These are phyloP conservation scores for Apiospora saccharicola DNA, from an alignment of 2,329 filamentous ascomycete species.

Conservation along the genomic window DNA sequence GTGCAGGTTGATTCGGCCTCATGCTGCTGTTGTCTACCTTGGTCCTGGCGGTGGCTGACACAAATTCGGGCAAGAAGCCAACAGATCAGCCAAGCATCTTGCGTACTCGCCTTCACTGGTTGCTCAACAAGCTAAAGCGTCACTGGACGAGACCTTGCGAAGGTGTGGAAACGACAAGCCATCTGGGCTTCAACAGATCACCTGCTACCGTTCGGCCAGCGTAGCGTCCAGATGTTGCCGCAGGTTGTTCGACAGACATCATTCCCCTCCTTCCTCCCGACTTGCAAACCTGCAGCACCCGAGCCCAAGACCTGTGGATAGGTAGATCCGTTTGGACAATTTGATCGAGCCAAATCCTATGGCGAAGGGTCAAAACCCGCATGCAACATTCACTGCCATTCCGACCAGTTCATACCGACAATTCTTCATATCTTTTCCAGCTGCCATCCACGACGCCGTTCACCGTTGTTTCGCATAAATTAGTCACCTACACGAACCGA, in stretches of 20 bases:
- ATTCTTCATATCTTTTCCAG: conserved; percentile 16
- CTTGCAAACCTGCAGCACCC: conserved; percentile 19
- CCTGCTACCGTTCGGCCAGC: not conserved
- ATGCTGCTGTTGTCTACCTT: not conserved
- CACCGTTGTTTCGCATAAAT: not conserved
- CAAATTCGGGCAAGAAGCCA: not conserved
- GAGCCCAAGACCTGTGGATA: conserved; percentile 13
- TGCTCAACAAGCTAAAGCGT: conserved; percentile 12
- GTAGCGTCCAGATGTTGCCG: conserved; percentile 21
- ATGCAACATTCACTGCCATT: conserved; percentile 2
- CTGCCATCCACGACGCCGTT: not conserved
- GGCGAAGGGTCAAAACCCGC: conserved; percentile 14
- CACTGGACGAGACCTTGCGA: not conserved
- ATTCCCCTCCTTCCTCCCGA: conserved; percentile 15
- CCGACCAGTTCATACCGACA: conserved; percentile 32
- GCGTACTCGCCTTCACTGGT: not conserved
- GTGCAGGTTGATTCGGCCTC: not conserved
- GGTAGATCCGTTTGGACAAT: conserved; percentile 11
- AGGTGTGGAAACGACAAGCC: conserved; percentile 7
- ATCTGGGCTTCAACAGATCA: not conserved
- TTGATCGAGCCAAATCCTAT: conserved; percentile 7
- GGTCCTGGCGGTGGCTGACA: not conserved
- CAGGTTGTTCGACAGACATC: conserved; percentile 14
- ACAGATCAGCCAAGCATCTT: not conserved
- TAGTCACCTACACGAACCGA: not conserved